phyloP scores from a whole-genome alignment of 805 yeast genomes.

The Cyberlindnera japonica region DNA sequence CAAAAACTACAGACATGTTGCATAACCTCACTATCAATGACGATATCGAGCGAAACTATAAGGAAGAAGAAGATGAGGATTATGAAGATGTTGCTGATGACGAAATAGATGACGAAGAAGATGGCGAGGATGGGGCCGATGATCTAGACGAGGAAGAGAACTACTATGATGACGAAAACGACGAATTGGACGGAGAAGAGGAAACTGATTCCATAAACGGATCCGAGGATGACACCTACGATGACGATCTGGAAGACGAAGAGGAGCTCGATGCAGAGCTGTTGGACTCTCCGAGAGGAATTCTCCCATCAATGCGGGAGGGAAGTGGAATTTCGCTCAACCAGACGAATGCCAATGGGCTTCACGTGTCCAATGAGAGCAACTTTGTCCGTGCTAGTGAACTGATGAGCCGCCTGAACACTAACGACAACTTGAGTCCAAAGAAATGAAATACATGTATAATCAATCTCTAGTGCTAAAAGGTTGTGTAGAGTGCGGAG shows the following conservation, averaged over 20 bases:
- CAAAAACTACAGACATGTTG: too few relatives aligned
- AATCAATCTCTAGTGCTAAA: neutral
- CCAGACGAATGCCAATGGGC: conserved; percentile 17
- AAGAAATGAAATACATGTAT: neutral
- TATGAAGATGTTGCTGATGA: conserved; percentile 13
- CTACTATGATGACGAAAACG: conserved; percentile 27
- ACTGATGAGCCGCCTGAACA: conserved; percentile 19
- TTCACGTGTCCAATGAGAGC: conserved; percentile 3
- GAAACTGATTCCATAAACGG: conserved; percentile 25
- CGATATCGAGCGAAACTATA: conserved; percentile 19
- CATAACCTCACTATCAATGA: conserved; percentile 15
- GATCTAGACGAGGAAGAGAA: conserved; percentile 26
- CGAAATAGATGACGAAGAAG: conserved; percentile 20
- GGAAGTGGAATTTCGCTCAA: conserved; percentile 19
- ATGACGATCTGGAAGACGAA: conserved; percentile 27
- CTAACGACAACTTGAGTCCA: neutral
- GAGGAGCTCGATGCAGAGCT: conserved; percentile 25
- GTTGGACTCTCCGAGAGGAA: conserved; percentile 22
- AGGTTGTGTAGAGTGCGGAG: neutral
- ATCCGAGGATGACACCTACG: conserved; percentile 26
- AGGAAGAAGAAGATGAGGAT: conserved; percentile 21
- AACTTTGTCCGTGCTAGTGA: conserved; percentile 26
- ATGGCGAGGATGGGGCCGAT: conserved; percentile 19
- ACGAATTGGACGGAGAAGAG: conserved; percentile 28
- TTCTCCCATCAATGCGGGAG: conserved; percentile 12